Conservation (phyloP, 1,139 yeast species). For the Hyphopichia wangnamkhiaoensis region DNA sequence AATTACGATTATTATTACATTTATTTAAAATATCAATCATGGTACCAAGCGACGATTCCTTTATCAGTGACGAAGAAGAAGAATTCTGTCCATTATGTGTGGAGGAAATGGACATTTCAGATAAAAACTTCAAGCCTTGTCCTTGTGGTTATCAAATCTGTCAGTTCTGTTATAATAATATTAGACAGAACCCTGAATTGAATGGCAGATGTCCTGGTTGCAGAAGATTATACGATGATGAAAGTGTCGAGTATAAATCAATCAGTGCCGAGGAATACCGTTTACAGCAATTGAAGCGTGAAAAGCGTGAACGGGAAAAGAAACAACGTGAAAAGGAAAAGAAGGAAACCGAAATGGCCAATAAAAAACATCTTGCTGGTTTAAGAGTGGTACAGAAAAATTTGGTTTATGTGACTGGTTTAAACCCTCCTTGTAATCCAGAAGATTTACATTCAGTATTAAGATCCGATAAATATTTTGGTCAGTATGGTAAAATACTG, state of each 20-base stretch:
- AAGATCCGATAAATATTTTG: conserved; percentile 91
- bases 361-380: conserved; percentile 91
- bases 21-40: too few relatives aligned
- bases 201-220: conserved; percentile 98
- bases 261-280: conserved; percentile 84
- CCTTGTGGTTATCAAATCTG: conserved; percentile 99
- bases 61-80: conserved; percentile 78
- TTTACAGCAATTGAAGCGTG: conserved; percentile 74
- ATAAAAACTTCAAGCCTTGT: conserved; percentile 95
- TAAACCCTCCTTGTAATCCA: conserved; percentile 86
- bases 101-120: conserved; percentile 96
- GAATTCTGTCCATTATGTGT: conserved; percentile 90
- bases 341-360: conserved; percentile 86
- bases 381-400: conserved; percentile 97
- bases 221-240: conserved; percentile 91
- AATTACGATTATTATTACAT: too few relatives aligned
- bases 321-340: conserved; percentile 89
- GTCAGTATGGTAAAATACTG: conserved; percentile 94
- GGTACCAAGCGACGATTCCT: conserved; percentile 44
- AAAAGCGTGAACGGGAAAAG: conserved; percentile 80
- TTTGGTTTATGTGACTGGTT: conserved; percentile 92
- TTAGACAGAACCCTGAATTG: conserved; percentile 90
- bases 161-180: conserved; percentile 96
- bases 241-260: conserved; percentile 81
- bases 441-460: conserved; percentile 87